A percentile compares a stretch with the other conserved stretches of the same genome.
Evolutionary conservation across 805 yeast species (phyloP).

Genomic region (Pichia pseudocactophila): DNA sequence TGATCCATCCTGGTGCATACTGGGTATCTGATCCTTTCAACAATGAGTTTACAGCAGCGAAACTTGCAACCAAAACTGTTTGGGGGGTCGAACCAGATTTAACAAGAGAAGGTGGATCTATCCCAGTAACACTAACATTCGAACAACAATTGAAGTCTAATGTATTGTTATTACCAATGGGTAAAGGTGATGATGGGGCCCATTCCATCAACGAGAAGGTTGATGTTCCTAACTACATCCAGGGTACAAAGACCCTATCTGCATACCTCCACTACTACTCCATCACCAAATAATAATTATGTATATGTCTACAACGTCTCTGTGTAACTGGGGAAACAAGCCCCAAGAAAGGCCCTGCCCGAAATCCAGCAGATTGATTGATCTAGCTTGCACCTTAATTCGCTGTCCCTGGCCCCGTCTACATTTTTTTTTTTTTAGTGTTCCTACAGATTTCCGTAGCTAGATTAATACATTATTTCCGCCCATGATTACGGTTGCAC

Average conservation of each 20-base stretch:
- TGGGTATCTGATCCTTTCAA: conserved; percentile 95
- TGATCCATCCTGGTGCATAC: conserved; percentile 91
- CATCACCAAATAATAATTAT: conserved; percentile 10
- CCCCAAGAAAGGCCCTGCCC: no score
- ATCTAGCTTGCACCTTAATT: no score
- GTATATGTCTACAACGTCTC: no score
- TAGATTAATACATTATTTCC: no score
- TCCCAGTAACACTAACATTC: conserved; percentile 92
- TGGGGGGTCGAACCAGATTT: conserved; percentile 94
- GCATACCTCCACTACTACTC: conserved; percentile 87
- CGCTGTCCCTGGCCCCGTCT: no score
- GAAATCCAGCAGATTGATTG: no score
- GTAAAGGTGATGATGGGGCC: conserved; percentile 99
- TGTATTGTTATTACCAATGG: conserved; percentile 90
- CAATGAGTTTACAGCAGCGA: conserved; percentile 88
- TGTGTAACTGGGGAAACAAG: no score
- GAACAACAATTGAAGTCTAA: conserved; percentile 79
- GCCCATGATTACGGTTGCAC: no score
- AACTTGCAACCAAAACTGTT: conserved; percentile 86
- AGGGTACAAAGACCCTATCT: conserved; percentile 87
- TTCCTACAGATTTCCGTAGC: no score
- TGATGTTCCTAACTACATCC: conserved; percentile 79
- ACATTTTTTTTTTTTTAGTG: no score
- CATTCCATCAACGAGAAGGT: conserved; percentile 96
- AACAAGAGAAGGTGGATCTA: conserved; percentile 98